These are phyloP conservation scores for Seminavis robusta DNA, from an alignment of 108 stramenopile genomes.

Conservation along the genomic window DNA sequence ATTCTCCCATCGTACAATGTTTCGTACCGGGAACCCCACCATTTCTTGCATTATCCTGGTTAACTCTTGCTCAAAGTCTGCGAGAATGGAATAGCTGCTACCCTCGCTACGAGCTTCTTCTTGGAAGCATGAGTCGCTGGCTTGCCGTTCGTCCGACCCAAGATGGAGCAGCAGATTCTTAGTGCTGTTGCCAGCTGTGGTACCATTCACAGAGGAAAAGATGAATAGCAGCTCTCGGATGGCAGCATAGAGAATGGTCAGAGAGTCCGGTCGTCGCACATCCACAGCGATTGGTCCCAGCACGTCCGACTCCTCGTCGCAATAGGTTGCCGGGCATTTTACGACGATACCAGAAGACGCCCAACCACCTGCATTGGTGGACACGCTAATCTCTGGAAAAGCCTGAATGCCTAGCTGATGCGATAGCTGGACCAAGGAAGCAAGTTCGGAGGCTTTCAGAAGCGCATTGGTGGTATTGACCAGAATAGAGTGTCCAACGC, in stretches of 20 bases:
- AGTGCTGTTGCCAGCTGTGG: too few species aligned
- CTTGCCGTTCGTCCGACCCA: conserved; percentile 8
- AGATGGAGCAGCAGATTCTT: conserved; percentile 8
- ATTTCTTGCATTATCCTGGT: too few species aligned
- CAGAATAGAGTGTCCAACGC: not conserved
- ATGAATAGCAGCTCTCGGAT: too few species aligned
- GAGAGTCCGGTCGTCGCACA: too few species aligned
- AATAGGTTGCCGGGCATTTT: conserved; percentile 16
- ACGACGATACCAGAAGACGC: conserved; percentile 14
- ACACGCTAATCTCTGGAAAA: conserved; percentile 34
- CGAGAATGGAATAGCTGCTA: too few species aligned
- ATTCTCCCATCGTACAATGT: conserved; percentile 11
- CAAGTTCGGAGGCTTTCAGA: not conserved
- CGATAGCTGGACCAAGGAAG: not conserved
- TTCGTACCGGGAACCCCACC: too few species aligned
- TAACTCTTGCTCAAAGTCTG: too few species aligned
- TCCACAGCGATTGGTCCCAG: conserved; percentile 10
- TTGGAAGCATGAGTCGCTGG: not conserved
- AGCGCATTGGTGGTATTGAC: not conserved
- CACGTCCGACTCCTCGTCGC: conserved; percentile 4
- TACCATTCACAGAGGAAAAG: too few species aligned
- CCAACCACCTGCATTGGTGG: conserved; percentile 26
- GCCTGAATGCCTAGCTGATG: conserved; percentile 9
- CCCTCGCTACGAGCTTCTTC: not conserved
- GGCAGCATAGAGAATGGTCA: too few species aligned